Conservation (phyloP, 805 yeast genomes). For the Brettanomyces anomalus region DNA sequence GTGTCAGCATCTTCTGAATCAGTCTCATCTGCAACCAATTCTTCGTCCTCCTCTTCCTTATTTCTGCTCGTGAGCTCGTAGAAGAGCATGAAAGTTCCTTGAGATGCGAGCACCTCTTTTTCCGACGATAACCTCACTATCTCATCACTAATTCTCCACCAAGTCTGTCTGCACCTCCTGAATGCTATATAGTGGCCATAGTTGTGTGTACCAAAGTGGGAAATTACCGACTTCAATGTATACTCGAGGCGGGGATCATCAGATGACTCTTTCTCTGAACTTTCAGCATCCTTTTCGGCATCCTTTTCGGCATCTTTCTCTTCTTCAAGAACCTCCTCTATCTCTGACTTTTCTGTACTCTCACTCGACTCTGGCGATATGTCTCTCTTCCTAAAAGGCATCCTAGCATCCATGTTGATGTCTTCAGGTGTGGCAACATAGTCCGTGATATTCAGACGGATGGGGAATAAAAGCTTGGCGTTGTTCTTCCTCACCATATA, state of each 20-base stretch:
- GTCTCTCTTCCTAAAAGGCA: slow-evolving; percentile 60
- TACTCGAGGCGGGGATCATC: slow-evolving; percentile 40
- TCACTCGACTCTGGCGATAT: slow-evolving; percentile 10
- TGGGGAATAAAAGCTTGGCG: slow-evolving; percentile 72
- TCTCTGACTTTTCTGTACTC: background rate
- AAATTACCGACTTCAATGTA: slow-evolving; percentile 73
- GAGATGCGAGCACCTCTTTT: slow-evolving; percentile 68
- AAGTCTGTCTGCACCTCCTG: slow-evolving; percentile 68
- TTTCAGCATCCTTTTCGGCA: background rate
- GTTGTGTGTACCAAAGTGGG: slow-evolving; percentile 93
- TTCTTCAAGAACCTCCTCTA: background rate
- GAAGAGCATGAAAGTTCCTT: slow-evolving; percentile 89
- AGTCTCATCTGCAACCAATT: slow-evolving; percentile 26
- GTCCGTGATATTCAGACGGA: slow-evolving; percentile 53
- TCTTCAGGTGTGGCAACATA: slow-evolving; percentile 64
- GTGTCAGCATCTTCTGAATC: slow-evolving; percentile 18
- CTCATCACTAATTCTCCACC: slow-evolving; percentile 97
- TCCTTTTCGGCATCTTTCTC: slow-evolving; percentile 3
- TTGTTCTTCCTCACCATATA: slow-evolving; percentile 79
- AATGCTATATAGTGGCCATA: slow-evolving; percentile 96
- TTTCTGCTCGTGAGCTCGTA: slow-evolving; percentile 46
- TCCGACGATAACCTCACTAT: slow-evolving; percentile 74
- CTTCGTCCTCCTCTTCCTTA: slow-evolving; percentile 25
- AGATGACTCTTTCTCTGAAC: no score
- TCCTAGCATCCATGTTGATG: slow-evolving; percentile 72